Conservation (phyloP, 2,329 filamentous ascomycete genomes). For the Microthyrium microscopicum region DNA sequence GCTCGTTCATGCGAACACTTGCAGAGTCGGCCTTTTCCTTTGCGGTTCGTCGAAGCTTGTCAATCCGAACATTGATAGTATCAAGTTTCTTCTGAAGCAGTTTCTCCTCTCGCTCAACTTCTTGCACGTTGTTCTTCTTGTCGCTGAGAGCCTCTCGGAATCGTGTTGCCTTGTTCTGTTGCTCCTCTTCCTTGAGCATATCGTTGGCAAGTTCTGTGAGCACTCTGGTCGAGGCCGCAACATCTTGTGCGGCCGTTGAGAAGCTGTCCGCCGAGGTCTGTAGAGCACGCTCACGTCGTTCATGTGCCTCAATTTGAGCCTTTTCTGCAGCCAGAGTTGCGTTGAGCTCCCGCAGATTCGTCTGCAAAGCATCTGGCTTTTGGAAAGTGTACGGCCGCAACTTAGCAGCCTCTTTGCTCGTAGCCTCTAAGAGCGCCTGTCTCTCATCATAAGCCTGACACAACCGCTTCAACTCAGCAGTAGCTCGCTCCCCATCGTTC, state of each 20-base stretch:
- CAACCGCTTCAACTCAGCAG: conserved; percentile 61
- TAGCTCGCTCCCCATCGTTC: conserved; percentile 66
- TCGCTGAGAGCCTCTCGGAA: conserved; percentile 81
- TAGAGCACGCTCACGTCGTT: conserved; percentile 71
- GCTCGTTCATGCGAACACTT: conserved; percentile 77
- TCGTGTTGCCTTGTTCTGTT: conserved; percentile 59
- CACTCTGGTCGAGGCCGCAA: conserved; percentile 73
- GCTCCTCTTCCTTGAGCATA: conserved; percentile 79
- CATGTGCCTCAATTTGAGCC: conserved; percentile 69
- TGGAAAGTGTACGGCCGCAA: conserved; percentile 83
- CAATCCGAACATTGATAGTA: conserved; percentile 76
- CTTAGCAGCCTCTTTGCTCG: conserved; percentile 75
- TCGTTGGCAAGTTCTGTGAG: conserved; percentile 78
- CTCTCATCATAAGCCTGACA: conserved; percentile 57
- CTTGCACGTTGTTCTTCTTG: conserved; percentile 72
- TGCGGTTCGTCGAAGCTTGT: conserved; percentile 65
- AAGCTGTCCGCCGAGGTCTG: conserved; percentile 90
- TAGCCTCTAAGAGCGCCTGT: conserved; percentile 49
- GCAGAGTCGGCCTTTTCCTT: conserved; percentile 67
- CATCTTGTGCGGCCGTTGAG: conserved; percentile 64
- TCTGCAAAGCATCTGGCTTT: conserved; percentile 68
- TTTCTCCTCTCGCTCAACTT: conserved; percentile 77
- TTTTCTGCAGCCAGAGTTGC: conserved; percentile 66
- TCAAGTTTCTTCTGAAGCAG: conserved; percentile 68
- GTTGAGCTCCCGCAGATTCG: conserved; percentile 64